Evolutionary conservation across 163 green algal species (phyloP).

Genomic region (Prototheca stagnorum): DNA sequence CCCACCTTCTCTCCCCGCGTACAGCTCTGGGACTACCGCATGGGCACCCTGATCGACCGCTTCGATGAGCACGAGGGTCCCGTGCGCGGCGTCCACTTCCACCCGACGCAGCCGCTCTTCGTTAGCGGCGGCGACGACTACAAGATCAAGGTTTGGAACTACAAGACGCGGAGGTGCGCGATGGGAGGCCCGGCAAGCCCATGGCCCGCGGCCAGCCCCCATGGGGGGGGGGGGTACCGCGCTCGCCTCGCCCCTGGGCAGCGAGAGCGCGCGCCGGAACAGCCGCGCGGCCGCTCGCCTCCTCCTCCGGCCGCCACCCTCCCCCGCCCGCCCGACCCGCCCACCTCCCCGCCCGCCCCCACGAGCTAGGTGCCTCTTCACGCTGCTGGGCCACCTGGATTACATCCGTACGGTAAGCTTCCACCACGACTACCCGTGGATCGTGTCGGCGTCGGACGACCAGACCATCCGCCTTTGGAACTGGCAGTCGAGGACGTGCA

Average conservation of each 20-base stretch:
- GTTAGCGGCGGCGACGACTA: conserved; percentile 92
- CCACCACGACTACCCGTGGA: conserved; percentile 88
- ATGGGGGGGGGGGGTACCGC: no score
- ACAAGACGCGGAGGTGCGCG: conserved; percentile 72
- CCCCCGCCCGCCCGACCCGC: no score
- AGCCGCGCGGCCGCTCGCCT: no score
- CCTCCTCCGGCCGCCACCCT: no score
- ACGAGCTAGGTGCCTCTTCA: conserved; percentile 75
- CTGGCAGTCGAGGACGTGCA: conserved; percentile 86
- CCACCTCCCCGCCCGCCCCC: neutral
- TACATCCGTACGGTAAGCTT: conserved; percentile 99
- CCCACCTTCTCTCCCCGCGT: no score
- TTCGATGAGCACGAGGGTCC: conserved; percentile 99
- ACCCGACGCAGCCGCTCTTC: conserved; percentile 94
- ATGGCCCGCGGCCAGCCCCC: no score
- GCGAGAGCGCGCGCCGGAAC: no score
- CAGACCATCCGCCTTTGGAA: conserved; percentile 99
- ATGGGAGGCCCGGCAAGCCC: neutral
- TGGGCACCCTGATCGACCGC: conserved; percentile 97
- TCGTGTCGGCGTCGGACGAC: conserved; percentile 89
- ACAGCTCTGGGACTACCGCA: conserved; percentile 99
- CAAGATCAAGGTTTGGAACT: conserved; percentile 98
- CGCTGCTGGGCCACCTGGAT: conserved; percentile 95
- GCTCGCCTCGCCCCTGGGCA: no score
- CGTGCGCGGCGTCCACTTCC: conserved; percentile 94